Evolutionary conservation across 1,284 basidiomycete genomes (phyloP), one percentile per base, ranked within the genome.

Genomic region (Acaromyces ingoldii): DNA sequence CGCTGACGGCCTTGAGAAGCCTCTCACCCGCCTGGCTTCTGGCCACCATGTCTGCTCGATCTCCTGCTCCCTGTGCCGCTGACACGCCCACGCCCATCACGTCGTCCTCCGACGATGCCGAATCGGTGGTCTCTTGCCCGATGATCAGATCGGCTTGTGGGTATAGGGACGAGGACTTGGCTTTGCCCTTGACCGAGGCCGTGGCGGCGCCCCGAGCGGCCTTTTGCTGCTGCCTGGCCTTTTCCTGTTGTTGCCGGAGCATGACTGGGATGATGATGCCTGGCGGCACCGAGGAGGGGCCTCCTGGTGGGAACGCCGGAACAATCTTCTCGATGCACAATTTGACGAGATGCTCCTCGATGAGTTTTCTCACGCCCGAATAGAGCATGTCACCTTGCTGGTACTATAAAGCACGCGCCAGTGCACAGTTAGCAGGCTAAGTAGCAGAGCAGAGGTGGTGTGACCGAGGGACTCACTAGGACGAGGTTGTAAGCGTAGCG

Each of bases 341-440:
- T 45, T 81, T 79, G 52, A 90, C 84, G 40, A 99, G 81, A 74
- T 98, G 91, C 63, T 88, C 83, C 4, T 82, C 79, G 22, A 98
- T 83, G 38, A 98, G 83, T 34, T 81, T 78, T 58, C 82, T 85
- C 42, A 95, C 85, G 4, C 91, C 93, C 30, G 86, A 84, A 78
- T 98, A 98, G 29, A 98, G 81, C 79, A 83, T 84, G 52, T 87
- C 86, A 6, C 92, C 92, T 55, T 86, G 67, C 47, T 83, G 76
- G 87, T 90, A 74, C 59, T 65, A 43, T 15, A 29, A 26, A 22
- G 38, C 17, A 11, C 11, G 19, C 10, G 10, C 13, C 10, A 21
- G 39, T 41, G 39, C 24, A 3, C 40, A 5, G n/a, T 24, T 17
- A 10, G 9, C 37, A 42, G 34, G 9, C 15, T 4, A 17, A 30